Evolutionary conservation across 192 early-diverging fungal species (phyloP).

Genomic region (Coemansia sp.): DNA sequence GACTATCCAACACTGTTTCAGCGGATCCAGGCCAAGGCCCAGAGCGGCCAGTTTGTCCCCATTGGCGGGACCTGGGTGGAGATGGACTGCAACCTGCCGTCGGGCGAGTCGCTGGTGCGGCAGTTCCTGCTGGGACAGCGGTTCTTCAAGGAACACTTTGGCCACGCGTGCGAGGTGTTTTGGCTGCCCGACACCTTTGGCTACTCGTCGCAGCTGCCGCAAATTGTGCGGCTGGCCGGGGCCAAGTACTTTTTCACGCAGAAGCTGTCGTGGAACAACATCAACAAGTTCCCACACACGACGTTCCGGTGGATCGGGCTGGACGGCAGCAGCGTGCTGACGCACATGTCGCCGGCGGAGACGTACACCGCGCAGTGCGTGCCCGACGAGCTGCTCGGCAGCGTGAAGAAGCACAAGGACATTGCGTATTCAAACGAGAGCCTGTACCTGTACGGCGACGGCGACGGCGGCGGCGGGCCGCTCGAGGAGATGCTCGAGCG

Average conservation of each 20-base stretch:
- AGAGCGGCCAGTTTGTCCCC: constrained; percentile 79
- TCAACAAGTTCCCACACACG: constrained; percentile 97
- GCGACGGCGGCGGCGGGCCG: constrained; percentile 96
- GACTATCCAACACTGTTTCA: constrained; percentile 81
- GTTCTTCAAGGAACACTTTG: constrained; percentile 80
- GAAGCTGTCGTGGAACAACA: constrained; percentile 98
- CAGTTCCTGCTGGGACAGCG: constrained; percentile 94
- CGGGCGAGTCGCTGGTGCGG: constrained; percentile 88
- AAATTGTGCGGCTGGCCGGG: constrained; percentile 75
- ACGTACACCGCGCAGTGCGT: constrained; percentile 75
- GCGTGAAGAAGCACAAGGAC: constrained; percentile 86
- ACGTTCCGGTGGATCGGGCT: constrained; percentile 93
- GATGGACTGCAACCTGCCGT: constrained; percentile 98
- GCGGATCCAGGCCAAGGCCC: constrained; percentile 65
- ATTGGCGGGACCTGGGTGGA: constrained; percentile 97
- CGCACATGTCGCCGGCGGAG: constrained; percentile 88
- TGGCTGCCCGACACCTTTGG: constrained; percentile 97
- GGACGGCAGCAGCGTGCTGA: constrained; percentile 78
- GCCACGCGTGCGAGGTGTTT: constrained; percentile 67
- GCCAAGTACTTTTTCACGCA: constrained; percentile 97
- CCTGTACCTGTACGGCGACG: constrained; percentile 89
- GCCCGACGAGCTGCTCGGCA: constrained; percentile 54
- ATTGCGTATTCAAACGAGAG: constrained; percentile 78
- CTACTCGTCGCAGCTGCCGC: constrained; percentile 87
- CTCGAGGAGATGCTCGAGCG: constrained; percentile 80